phyloP scores from a whole-genome alignment of 441 rosid genomes.

The Brassica hybrid region DNA sequence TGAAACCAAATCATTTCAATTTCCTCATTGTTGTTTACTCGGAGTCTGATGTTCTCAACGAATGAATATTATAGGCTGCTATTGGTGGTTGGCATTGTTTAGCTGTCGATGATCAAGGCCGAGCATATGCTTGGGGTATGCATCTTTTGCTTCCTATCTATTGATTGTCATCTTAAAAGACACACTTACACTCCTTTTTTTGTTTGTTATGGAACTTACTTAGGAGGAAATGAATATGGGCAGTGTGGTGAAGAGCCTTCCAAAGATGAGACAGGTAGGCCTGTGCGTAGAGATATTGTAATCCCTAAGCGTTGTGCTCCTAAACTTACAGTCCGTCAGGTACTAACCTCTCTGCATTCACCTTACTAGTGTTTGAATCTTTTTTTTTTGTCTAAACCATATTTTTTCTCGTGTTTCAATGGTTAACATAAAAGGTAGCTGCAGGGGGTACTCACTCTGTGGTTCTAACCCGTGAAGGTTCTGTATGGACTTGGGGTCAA shows the following conservation, averaged over 20 bases:
- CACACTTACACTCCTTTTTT: slow-evolving; percentile 1
- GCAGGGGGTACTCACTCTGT: slow-evolving; percentile 99
- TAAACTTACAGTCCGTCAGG: slow-evolving; percentile 90
- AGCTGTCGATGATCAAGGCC: slow-evolving; percentile 99
- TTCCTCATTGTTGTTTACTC: slow-evolving; percentile 8
- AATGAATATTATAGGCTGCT: slow-evolving; percentile 68
- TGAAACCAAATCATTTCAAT: slow-evolving; percentile 21
- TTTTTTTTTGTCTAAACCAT: not conserved
- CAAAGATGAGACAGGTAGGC: slow-evolving; percentile 85
- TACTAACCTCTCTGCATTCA: slow-evolving; percentile 38
- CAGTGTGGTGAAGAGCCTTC: slow-evolving; percentile 98
- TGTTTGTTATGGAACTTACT: not conserved
- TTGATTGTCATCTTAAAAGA: slow-evolving; percentile 16
- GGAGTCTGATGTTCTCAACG: slow-evolving; percentile 17
- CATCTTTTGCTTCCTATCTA: slow-evolving; percentile 13
- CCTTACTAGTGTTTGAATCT: not conserved
- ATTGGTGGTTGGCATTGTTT: slow-evolving; percentile 99
- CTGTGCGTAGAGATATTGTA: slow-evolving; percentile 85
- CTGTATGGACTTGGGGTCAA: slow-evolving; percentile 99
- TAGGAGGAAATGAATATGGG: slow-evolving; percentile 99
- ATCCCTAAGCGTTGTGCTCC: slow-evolving; percentile 97
- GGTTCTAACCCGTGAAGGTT: slow-evolving; percentile 89
- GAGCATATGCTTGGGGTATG: slow-evolving; percentile 97
- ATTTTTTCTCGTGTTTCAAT: not conserved
- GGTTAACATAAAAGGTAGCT: slow-evolving; percentile 68